A percentile compares a stretch with the other conserved stretches of the same genome.
phyloP scores from a whole-genome alignment of 2,329 filamentous ascomycete species.

The Microcera coccophila region DNA sequence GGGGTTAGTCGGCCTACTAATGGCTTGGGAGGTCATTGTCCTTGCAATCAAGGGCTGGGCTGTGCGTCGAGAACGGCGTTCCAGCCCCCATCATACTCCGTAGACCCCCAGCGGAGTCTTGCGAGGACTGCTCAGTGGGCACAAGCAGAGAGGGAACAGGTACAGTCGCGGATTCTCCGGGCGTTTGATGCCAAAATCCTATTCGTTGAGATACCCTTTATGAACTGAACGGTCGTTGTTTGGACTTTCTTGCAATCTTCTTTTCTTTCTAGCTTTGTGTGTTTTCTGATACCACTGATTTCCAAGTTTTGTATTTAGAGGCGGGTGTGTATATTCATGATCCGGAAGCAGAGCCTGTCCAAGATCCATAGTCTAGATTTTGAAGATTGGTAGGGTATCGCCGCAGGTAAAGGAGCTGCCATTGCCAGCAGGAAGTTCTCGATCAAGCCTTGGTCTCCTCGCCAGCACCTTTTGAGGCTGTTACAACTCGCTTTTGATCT shows the following conservation, averaged over 20 bases:
- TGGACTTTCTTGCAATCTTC: not conserved
- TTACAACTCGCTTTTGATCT: slow-evolving; percentile 33
- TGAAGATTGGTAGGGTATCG: no score
- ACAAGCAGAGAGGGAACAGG: not conserved
- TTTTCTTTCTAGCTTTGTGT: no score
- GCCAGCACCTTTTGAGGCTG: slow-evolving; percentile 9
- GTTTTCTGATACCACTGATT: no score
- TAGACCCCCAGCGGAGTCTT: not conserved
- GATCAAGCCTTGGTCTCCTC: no score
- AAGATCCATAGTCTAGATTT: no score
- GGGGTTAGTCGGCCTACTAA: slow-evolving; percentile 75
- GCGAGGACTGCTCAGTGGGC: not conserved
- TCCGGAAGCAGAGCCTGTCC: no score
- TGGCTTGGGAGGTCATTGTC: slow-evolving; percentile 77
- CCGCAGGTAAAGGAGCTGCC: no score
- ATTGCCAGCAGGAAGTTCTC: no score
- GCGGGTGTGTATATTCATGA: no score
- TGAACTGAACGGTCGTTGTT: slow-evolving; percentile 13
- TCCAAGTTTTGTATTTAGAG: no score
- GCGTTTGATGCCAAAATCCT: slow-evolving; percentile 7
- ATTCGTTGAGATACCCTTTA: slow-evolving; percentile 27
- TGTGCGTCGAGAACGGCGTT: slow-evolving; percentile 42
- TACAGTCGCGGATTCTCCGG: not conserved
- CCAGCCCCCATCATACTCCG: slow-evolving; percentile 2
- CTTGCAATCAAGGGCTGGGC: slow-evolving; percentile 90